Evolutionary conservation across 176 grass and related monocot species (phyloP).

Genomic region (Zoysia pacifica): DNA sequence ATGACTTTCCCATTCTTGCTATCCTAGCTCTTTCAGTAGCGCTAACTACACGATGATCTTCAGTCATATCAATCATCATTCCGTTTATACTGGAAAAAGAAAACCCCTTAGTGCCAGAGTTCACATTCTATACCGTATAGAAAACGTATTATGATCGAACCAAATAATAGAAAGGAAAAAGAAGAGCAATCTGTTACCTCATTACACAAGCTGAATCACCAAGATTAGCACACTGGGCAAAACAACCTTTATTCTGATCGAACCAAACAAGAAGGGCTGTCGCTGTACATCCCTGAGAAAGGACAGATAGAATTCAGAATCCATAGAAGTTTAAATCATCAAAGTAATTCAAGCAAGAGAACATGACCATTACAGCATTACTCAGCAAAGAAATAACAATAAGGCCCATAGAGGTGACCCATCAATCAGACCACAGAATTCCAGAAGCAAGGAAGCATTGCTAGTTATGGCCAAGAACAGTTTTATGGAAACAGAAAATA

Average conservation of each 20-base stretch:
- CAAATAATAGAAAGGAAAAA: background rate
- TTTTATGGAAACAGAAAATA: background rate
- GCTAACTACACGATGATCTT: slow-evolving; percentile 86
- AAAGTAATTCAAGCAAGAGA: slow-evolving; percentile 12
- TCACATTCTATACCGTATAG: background rate
- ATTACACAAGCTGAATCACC: slow-evolving; percentile 87
- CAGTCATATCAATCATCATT: slow-evolving; percentile 62
- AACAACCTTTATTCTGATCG: slow-evolving; percentile 62
- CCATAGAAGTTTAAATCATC: background rate
- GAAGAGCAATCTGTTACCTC: slow-evolving; percentile 43
- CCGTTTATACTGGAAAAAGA: slow-evolving; percentile 59
- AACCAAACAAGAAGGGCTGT: slow-evolving; percentile 85
- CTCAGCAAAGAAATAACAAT: slow-evolving; percentile 5
- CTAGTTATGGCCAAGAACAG: background rate
- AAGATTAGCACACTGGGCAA: slow-evolving; percentile 90
- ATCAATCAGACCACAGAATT: background rate
- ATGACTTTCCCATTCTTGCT: slow-evolving; percentile 57
- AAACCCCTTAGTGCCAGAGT: slow-evolving; percentile 6
- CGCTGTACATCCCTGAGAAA: slow-evolving; percentile 86
- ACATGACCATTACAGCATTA: background rate
- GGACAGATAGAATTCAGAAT: slow-evolving; percentile 15
- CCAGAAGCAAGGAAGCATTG: background rate
- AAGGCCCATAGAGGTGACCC: background rate
- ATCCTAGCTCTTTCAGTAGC: slow-evolving; percentile 64
- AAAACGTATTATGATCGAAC: background rate